Evolutionary conservation across 768 basidiomycete genomes (phyloP).

Genomic region (Cantharellus anzutake): DNA sequence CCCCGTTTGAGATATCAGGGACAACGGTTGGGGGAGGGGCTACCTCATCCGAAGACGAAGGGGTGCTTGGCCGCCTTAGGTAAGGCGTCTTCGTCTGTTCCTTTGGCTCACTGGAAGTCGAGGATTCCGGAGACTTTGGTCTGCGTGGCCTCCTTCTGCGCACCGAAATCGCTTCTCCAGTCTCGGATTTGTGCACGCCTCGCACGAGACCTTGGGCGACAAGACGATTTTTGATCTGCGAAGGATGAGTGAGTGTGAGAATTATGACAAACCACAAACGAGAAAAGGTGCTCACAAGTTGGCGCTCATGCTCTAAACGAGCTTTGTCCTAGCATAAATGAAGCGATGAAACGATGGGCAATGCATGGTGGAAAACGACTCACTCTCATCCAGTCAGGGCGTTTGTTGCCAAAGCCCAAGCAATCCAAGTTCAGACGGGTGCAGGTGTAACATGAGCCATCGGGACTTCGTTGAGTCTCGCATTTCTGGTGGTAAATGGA

Average conservation of each 20-base stretch:
- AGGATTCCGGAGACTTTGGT: no score
- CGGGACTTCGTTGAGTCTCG: constrained; percentile 6
- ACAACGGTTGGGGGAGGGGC: no score
- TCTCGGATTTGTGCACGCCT: constrained; percentile 2
- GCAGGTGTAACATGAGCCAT: constrained; percentile 9
- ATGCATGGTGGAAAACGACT: background rate
- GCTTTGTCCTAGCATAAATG: background rate
- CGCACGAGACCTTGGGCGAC: constrained; percentile 8
- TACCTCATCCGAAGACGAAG: no score
- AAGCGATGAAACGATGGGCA: background rate
- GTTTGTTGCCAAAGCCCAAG: constrained; percentile 7
- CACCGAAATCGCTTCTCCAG: background rate
- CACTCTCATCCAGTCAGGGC: constrained; percentile 9
- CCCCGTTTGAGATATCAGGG: no score
- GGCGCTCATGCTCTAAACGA: background rate
- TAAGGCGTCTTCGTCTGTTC: no score
- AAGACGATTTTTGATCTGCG: constrained; percentile 9
- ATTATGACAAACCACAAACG: background rate
- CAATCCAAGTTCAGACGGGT: constrained; percentile 6
- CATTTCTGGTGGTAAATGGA: constrained; percentile 1
- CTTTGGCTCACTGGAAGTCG: no score
- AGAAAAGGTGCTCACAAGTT: background rate
- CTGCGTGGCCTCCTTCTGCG: no score
- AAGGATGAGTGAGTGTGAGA: background rate
- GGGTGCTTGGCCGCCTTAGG: no score